These are phyloP conservation scores for Saccharomycopsis fermentans DNA, from an alignment of 805 yeast genomes.

Conservation along the genomic window DNA sequence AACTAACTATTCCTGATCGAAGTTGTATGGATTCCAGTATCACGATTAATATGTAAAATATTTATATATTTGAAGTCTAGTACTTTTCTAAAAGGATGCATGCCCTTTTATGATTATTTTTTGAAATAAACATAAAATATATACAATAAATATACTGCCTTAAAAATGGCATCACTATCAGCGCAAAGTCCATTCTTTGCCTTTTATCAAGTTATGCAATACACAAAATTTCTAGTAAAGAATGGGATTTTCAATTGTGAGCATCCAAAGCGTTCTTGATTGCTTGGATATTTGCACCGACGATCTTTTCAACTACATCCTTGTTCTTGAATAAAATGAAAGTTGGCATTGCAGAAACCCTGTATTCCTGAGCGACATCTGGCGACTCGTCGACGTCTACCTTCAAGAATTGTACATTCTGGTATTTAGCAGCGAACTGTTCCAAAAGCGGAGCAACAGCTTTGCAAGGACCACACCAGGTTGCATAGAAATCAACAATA, in stretches of 20 bases:
- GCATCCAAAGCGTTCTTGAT: slow-evolving; percentile 25
- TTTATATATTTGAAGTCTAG: no score
- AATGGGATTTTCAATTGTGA: slow-evolving; percentile 4
- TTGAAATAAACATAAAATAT: no score
- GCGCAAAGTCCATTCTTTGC: no score
- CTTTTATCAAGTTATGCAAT: no score
- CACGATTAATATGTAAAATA: background rate
- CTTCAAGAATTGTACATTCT: slow-evolving; percentile 50
- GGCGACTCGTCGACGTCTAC: slow-evolving; percentile 59
- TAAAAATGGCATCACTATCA: no score
- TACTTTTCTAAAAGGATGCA: no score
- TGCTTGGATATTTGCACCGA: slow-evolving; percentile 51
- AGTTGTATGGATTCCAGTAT: slow-evolving; percentile 67
- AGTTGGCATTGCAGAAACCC: slow-evolving; percentile 70
- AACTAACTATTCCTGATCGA: slow-evolving; percentile 67
- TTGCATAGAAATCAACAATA: slow-evolving; percentile 57
- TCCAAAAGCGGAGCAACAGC: slow-evolving; percentile 54
- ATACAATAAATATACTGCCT: no score
- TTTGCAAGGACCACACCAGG: slow-evolving; percentile 75
- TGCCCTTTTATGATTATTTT: no score
- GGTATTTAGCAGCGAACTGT: slow-evolving; percentile 29
- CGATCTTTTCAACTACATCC: slow-evolving; percentile 41
- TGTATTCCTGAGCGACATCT: slow-evolving; percentile 52
- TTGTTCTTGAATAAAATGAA: slow-evolving; percentile 55
- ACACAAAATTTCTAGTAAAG: no score